These are phyloP conservation scores for Dryas drummondii DNA, from an alignment of 306 rosid species.

Conservation along the genomic window DNA sequence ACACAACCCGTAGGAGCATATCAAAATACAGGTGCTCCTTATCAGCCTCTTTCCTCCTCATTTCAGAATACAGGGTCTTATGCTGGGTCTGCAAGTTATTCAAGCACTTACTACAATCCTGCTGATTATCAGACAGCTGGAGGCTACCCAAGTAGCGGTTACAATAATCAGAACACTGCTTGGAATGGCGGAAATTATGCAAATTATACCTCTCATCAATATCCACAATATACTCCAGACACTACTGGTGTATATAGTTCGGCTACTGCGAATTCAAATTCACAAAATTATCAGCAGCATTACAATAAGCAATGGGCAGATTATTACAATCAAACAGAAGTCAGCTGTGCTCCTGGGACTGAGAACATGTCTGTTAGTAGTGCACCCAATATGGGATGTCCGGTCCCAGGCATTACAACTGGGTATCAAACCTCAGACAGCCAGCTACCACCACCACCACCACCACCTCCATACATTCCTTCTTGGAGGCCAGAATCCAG, in stretches of 20 bases:
- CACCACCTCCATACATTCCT: conserved; percentile 56
- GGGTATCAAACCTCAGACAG: conserved; percentile 55
- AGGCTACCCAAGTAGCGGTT: conserved; percentile 76
- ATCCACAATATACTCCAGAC: conserved; percentile 68
- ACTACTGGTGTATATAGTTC: conserved; percentile 64
- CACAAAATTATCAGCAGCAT: conserved; percentile 77
- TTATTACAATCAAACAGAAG: conserved; percentile 92
- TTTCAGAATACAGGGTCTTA: conserved; percentile 99
- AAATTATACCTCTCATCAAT: conserved; percentile 70
- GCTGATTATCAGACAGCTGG: conserved; percentile 99
- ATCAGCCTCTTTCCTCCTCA: conserved; percentile 99
- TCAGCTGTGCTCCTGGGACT: conserved; percentile 98
- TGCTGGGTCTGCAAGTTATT: conserved; percentile 97
- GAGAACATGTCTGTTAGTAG: conserved; percentile 71
- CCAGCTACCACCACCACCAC: conserved; percentile 56
- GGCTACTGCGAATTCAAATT: conserved; percentile 49
- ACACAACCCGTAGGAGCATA: conserved; percentile 97
- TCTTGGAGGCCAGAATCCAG: conserved; percentile 81
- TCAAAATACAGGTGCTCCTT: conserved; percentile 99
- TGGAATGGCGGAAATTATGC: conserved; percentile 83
- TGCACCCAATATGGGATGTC: conserved; percentile 54
- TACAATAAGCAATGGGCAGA: conserved; percentile 79
- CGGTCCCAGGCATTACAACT: conserved; percentile 55
- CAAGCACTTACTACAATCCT: conserved; percentile 99
- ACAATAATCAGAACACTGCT: conserved; percentile 61